Percentiles rank a stretch among this genome's conserved stretches.
These are phyloP conservation scores for Oligophagozyma castellii DNA, from an alignment of 1,139 yeast species.

Conservation along the genomic window DNA sequence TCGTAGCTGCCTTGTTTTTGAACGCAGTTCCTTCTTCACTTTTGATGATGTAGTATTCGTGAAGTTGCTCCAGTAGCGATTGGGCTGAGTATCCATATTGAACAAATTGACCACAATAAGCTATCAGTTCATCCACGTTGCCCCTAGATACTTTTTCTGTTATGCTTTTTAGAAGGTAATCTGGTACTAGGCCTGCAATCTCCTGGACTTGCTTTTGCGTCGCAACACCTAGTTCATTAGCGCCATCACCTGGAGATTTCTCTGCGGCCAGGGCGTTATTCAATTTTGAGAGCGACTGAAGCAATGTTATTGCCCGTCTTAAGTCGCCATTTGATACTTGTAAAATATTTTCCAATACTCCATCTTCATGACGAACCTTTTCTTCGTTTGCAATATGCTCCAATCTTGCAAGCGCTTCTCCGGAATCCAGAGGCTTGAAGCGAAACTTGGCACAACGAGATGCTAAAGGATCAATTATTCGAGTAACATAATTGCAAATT, in stretches of 20 bases:
- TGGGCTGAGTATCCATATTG: conserved; percentile 81
- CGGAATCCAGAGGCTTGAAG: conserved; percentile 63
- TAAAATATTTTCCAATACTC: conserved; percentile 49
- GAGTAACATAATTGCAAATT: conserved; percentile 88
- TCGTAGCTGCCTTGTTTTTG: conserved; percentile 51
- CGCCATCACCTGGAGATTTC: conserved; percentile 50
- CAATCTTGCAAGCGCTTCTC: conserved; percentile 56
- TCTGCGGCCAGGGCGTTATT: not conserved
- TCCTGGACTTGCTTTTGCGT: conserved; percentile 37
- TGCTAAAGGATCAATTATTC: conserved; percentile 92
- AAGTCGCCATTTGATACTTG: conserved; percentile 74
- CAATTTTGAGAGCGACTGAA: conserved; percentile 41
- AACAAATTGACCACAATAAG: conserved; percentile 40
- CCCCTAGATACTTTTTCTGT: conserved; percentile 28
- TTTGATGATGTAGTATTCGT: conserved; percentile 52
- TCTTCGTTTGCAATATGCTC: conserved; percentile 41
- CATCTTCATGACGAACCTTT: conserved; percentile 32
- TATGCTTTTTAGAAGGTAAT: conserved; percentile 34
- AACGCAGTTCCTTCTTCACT: conserved; percentile 33
- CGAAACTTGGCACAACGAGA: conserved; percentile 93
- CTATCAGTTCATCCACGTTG: conserved; percentile 31
- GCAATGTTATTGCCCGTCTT: conserved; percentile 79
- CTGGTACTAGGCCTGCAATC: conserved; percentile 76
- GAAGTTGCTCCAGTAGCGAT: conserved; percentile 67
- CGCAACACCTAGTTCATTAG: conserved; percentile 11